Conservation (phyloP, 83 land plant species). For the Diphasiastrum complanatum region DNA sequence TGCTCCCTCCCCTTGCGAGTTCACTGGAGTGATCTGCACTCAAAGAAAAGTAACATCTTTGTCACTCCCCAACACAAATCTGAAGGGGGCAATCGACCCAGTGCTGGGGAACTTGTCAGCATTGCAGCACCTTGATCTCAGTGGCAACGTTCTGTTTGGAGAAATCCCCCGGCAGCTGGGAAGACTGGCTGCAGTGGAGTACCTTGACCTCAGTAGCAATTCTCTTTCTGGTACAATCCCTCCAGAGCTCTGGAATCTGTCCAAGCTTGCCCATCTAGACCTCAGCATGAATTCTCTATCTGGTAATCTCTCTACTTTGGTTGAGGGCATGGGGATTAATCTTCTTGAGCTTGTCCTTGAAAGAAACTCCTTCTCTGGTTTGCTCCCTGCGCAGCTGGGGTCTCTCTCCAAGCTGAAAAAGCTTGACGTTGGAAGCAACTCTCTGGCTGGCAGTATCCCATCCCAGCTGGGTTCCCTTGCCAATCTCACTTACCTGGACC, state of each 20-base stretch:
- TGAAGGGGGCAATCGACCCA: not conserved
- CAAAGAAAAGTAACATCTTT: too few species aligned
- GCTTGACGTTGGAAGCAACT: not conserved
- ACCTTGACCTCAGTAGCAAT: conserved; percentile 15
- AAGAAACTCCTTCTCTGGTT: not conserved
- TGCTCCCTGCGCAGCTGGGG: not conserved
- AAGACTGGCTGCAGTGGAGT: not conserved
- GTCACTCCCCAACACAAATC: too few species aligned
- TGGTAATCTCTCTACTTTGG: too few species aligned
- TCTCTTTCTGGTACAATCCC: conserved; percentile 10
- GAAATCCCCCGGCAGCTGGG: conserved; percentile 5
- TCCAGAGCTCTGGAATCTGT: not conserved
- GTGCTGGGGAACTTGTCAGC: not conserved
- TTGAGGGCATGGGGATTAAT: too few species aligned
- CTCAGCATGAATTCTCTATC: too few species aligned
- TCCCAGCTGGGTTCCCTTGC: not conserved
- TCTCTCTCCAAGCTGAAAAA: not conserved
- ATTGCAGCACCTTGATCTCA: not conserved
- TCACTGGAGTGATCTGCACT: not conserved
- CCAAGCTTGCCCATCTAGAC: conserved; percentile 9
- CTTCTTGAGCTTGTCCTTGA: not conserved
- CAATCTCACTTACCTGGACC: not conserved
- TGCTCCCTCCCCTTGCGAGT: not conserved
- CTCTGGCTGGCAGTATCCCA: not conserved
- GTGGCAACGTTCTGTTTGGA: not conserved